Conservation (phyloP, 805 yeast genomes). For the Huiozyma sinensis region DNA sequence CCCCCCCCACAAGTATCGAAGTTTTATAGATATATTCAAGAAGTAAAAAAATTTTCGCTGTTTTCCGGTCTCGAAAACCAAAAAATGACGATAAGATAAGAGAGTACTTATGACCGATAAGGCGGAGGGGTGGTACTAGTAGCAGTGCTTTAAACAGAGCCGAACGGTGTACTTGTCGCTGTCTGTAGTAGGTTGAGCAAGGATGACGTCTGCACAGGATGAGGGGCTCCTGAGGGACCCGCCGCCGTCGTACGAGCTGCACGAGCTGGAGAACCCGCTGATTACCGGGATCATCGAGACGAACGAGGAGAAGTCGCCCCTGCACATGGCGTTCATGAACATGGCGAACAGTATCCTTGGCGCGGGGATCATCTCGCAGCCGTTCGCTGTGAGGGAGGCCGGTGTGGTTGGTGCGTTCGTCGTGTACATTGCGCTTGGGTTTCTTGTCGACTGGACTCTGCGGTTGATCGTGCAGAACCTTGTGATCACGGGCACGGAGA, state of each 20-base stretch:
- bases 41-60: background rate
- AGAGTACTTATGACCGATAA: background rate
- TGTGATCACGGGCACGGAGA: constrained; percentile 58
- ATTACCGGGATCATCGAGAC: constrained; percentile 10
- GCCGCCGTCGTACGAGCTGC: background rate
- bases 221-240: background rate
- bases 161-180: no score
- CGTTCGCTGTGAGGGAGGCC: constrained; percentile 72
- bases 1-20: no score
- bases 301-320: constrained; percentile 37
- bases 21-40: no score
- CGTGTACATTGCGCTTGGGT: constrained; percentile 47
- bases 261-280: constrained; percentile 1
- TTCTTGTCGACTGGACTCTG: constrained; percentile 81
- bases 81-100: background rate
- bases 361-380: constrained; percentile 92
- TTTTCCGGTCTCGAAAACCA: background rate
- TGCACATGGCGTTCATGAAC: constrained; percentile 90
- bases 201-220: background rate
- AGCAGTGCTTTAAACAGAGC: background rate
- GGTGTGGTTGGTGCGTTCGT: constrained; percentile 70
- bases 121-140: background rate
- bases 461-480: constrained; percentile 74
- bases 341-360: constrained; percentile 94
- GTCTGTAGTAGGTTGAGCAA: background rate